These are phyloP conservation scores for Hypoxylon crocopeplum DNA, from an alignment of 495 filamentous ascomycete species.

Conservation along the genomic window DNA sequence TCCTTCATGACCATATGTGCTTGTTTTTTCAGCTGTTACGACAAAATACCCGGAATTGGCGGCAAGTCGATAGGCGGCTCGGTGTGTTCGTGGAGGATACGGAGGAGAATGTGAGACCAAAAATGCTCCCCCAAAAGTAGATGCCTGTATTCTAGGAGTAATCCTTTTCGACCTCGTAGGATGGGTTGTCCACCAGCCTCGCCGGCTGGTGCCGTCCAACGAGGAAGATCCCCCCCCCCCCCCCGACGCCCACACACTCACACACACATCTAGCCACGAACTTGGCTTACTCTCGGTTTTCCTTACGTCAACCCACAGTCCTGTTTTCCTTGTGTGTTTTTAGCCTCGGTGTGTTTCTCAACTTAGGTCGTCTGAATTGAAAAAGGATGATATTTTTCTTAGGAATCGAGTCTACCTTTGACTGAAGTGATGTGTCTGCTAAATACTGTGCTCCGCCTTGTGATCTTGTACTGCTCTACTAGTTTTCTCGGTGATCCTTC, in stretches of 20 bases:
- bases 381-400: constrained; percentile 41
- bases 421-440: constrained; percentile 17
- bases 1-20: constrained; percentile 38
- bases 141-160: constrained; percentile 50
- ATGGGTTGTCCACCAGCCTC: constrained; percentile 33
- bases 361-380: constrained; percentile 40
- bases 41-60: constrained; percentile 43
- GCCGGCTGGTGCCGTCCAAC: constrained; percentile 34
- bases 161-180: constrained; percentile 31
- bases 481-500: too few relatives aligned
- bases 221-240: constrained; percentile 32
- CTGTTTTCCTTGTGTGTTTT: constrained; percentile 41
- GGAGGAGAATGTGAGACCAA: constrained; percentile 41
- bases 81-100: constrained; percentile 37
- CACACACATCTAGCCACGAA: constrained; percentile 37
- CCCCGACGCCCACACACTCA: constrained; percentile 27
- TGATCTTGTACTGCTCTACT: too few relatives aligned
- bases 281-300: constrained; percentile 41
- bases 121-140: constrained; percentile 33
- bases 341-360: constrained; percentile 37
- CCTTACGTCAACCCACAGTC: constrained; percentile 41
- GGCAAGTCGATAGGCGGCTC: constrained; percentile 37
- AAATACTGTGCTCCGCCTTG: too few relatives aligned
- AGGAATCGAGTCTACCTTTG: constrained; percentile 15
- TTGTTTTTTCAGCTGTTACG: constrained; percentile 40